These are phyloP conservation scores for Persicaria tinctoria DNA, from an alignment of 148 eudicot genomes.

Conservation along the genomic window DNA sequence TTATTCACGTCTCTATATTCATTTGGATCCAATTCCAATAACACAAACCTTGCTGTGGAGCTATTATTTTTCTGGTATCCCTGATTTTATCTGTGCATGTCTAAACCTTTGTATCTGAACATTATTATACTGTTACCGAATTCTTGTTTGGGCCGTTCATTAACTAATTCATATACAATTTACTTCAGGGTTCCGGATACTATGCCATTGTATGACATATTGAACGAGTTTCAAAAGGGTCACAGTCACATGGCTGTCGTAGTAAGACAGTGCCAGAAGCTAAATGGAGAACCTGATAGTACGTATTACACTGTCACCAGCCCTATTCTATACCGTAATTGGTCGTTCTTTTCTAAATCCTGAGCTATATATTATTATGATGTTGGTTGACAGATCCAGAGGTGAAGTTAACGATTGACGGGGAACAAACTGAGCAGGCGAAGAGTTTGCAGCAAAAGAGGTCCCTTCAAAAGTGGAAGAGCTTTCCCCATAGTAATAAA, in stretches of 20 bases:
- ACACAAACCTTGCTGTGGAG: neutral
- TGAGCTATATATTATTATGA: neutral
- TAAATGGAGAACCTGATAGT: constrained; percentile 31
- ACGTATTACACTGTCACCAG: constrained; percentile 12
- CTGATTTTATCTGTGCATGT: neutral
- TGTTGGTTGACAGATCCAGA: constrained; percentile 28
- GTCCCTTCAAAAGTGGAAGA: constrained; percentile 68
- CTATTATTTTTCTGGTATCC: neutral
- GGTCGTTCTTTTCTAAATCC: neutral
- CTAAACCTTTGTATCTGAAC: neutral
- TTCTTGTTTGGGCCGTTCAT: neutral
- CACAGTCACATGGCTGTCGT: constrained; percentile 99
- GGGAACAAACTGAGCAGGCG: constrained; percentile 32
- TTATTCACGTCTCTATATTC: too few species aligned
- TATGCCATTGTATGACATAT: constrained; percentile 82
- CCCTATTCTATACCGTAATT: neutral
- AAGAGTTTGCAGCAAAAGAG: constrained; percentile 39
- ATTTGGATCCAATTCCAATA: neutral
- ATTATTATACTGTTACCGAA: neutral
- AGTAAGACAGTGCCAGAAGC: constrained; percentile 43
- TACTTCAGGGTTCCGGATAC: constrained; percentile 65
- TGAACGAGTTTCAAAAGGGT: constrained; percentile 95
- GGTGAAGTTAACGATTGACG: constrained; percentile 55
- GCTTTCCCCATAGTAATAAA: constrained; percentile 56
- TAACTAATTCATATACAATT: constrained; percentile 4